These are phyloP conservation scores for Gliomastix tumulicola DNA, from an alignment of 2,329 filamentous ascomycete genomes.

Conservation along the genomic window DNA sequence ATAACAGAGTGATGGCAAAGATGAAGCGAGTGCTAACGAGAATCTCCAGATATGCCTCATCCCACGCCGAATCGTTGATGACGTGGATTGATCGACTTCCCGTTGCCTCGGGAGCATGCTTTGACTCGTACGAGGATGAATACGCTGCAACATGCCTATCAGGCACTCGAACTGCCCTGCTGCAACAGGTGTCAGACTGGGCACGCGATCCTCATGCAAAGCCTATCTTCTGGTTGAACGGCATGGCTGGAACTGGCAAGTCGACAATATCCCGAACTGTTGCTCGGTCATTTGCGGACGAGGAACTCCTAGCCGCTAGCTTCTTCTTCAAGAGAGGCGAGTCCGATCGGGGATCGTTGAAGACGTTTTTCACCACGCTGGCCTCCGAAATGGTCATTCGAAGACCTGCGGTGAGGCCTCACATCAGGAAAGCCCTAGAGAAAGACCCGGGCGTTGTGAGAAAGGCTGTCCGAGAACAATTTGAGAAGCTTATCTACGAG, in stretches of 20 bases:
- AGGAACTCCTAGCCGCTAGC: background rate
- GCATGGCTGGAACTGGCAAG: constrained; percentile 3
- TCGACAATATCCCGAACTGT: constrained; percentile 3
- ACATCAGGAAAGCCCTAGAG: background rate
- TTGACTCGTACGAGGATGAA: background rate
- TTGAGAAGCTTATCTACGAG: background rate
- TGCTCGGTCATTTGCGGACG: background rate
- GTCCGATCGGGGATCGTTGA: background rate
- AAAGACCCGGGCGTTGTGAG: background rate
- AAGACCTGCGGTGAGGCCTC: background rate
- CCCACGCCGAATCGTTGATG: too few species aligned
- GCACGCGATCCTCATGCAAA: background rate
- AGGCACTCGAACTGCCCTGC: background rate
- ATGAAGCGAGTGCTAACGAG: too few species aligned
- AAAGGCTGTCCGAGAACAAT: background rate
- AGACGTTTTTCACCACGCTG: background rate
- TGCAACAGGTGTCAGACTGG: background rate
- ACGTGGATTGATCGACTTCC: constrained; percentile 1
- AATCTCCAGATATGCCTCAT: too few species aligned
- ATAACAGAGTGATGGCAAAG: too few species aligned
- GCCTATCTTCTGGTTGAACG: constrained; percentile 3
- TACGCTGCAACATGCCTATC: background rate
- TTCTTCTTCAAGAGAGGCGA: constrained; percentile 1
- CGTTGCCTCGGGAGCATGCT: background rate
- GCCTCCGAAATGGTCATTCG: background rate